These are phyloP conservation scores for Heterobasidion parviporum DNA, from an alignment of 1,284 basidiomycete genomes.

Conservation along the genomic window DNA sequence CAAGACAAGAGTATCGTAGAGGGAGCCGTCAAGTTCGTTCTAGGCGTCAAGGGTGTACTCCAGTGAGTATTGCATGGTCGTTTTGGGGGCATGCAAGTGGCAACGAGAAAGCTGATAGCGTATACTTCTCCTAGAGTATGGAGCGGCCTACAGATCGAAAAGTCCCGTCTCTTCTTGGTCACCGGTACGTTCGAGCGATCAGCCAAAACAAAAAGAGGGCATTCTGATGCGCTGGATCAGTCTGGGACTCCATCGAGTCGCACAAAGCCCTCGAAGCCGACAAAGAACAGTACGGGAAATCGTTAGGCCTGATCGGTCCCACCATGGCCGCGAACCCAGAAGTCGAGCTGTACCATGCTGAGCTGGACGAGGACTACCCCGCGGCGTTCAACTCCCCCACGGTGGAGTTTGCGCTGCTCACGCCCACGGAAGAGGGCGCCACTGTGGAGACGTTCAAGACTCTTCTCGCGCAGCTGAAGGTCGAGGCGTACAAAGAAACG, in stretches of 20 bases:
- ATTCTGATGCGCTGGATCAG: neutral
- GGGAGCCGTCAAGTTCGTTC: neutral
- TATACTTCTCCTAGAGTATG: neutral
- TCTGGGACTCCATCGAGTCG: neutral
- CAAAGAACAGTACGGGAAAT: neutral
- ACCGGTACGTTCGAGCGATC: neutral
- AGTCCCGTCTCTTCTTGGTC: neutral
- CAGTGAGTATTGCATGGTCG: neutral
- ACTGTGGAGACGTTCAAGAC: neutral
- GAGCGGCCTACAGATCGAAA: slow-evolving; percentile 1
- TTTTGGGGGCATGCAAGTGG: neutral
- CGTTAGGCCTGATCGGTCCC: neutral
- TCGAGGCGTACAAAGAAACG: no score
- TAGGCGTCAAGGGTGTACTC: neutral
- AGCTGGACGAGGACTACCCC: neutral
- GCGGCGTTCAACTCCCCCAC: neutral
- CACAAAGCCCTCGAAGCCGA: neutral
- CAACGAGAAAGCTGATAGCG: neutral
- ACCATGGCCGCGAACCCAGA: neutral
- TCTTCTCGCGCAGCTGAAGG: neutral
- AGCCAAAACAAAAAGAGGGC: neutral
- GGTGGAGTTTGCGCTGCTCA: neutral
- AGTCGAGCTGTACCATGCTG: neutral
- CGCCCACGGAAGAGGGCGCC: neutral
- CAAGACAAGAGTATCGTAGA: neutral